Evolutionary conservation across 169 alveolate genomes (phyloP), one percentile per base, ranked within the genome.

Genomic region (Eimeria tenella): DNA sequence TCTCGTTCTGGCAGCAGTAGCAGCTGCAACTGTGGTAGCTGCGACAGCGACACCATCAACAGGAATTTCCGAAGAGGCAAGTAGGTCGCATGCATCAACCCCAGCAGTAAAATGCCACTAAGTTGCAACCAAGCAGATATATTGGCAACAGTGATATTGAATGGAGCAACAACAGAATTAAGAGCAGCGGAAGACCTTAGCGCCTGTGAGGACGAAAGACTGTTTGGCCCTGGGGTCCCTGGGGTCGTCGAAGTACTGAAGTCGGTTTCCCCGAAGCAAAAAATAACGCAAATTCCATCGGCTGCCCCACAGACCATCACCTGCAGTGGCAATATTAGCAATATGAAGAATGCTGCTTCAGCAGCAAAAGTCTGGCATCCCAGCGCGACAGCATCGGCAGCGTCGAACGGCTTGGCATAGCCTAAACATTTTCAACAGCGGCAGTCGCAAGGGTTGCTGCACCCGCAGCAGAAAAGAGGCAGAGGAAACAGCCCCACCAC

Each of bases 231-330:
- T 79, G 15, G 87, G 49, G 52, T 89, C 94, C 13, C 94, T 25
- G 9, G 94, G 94, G 68, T 89, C 94, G 68, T 89, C 79, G 53
- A 75, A 89, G 60, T 89, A 89, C 58, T 77, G 89, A 52, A 89
- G 82, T 0, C 75, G 19, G 15, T 82, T 62, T 17, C 88, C 88
- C 49, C 82, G 79, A 63, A 89, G 89, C 94, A 89, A 56, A 70
- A 70, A 79, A 52, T 89, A 89, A 4, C 94, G 94, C 68, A 62
- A 19, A 23, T 89, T 74, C 94, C 94, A 89, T 9, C 86, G 60
- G 25, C 86, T 89, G 81, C 79, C 71, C 94, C 94, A 89, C 58
- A 89, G 49, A 5, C 94, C 94, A n/a, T 89, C 94, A 21, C 94
- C 94, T 89, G 89, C 75, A 63, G 70, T 42, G 42, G 56, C 83